Evolutionary conservation across 2,329 filamentous ascomycete genomes (phyloP).

Genomic region (Verticillium tricorpus): DNA sequence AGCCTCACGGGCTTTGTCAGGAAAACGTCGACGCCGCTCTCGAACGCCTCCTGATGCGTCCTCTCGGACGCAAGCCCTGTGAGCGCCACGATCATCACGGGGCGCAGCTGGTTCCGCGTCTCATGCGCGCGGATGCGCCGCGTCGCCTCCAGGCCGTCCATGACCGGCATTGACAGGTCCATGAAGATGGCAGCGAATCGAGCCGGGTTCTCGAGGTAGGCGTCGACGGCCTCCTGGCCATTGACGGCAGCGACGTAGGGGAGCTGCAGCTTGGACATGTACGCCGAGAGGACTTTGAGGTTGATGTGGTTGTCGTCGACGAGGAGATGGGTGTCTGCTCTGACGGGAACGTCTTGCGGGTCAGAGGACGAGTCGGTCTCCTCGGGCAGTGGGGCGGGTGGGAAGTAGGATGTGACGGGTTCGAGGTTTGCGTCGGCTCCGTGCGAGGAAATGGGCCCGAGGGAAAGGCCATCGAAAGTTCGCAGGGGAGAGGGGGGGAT

Average conservation of each 20-base stretch:
- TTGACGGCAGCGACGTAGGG: constrained; percentile 33
- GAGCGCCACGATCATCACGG: constrained; percentile 37
- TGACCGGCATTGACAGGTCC: constrained; percentile 41
- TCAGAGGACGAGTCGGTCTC: too few species aligned
- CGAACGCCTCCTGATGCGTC: constrained; percentile 39
- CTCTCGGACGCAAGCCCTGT: constrained; percentile 37
- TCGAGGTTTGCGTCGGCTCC: neutral
- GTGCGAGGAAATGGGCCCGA: neutral
- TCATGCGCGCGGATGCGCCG: constrained; percentile 36
- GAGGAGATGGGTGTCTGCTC: constrained; percentile 14
- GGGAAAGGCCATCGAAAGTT: neutral
- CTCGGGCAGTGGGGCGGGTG: too few species aligned
- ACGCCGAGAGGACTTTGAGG: constrained; percentile 27
- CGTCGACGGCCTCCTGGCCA: constrained; percentile 36
- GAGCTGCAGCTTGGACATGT: constrained; percentile 29
- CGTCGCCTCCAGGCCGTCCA: constrained; percentile 36
- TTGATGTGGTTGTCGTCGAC: constrained; percentile 32
- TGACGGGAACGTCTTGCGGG: neutral
- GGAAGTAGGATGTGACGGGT: neutral
- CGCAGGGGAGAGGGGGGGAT: neutral
- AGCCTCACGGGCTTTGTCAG: constrained; percentile 39
- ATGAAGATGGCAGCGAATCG: constrained; percentile 12
- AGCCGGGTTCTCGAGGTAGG: constrained; percentile 4
- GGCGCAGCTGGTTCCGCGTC: constrained; percentile 27
- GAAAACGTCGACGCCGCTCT: constrained; percentile 39